These are phyloP conservation scores for Paramecium biaurelia DNA, from an alignment of 73 alveolate genomes.

Conservation along the genomic window DNA sequence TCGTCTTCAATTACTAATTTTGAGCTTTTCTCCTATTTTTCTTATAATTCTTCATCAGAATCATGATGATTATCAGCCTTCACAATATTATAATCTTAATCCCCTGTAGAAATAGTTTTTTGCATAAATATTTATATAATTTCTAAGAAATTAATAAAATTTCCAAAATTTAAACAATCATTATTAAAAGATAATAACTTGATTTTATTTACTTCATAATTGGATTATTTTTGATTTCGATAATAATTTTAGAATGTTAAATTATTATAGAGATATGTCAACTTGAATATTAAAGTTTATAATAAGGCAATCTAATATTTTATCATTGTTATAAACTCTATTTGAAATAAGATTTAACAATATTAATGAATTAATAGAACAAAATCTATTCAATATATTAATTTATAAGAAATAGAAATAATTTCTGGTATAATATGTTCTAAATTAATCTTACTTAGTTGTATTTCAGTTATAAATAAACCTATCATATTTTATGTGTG, in stretches of 20 bases:
- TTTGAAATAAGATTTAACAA: background rate
- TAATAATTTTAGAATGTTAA: no score
- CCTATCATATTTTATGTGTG: no score
- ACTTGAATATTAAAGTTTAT: no score
- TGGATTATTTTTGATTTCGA: no score
- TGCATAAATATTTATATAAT: background rate
- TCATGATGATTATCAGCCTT: background rate
- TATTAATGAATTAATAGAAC: no score
- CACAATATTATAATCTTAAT: background rate
- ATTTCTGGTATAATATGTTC: no score
- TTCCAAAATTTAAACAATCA: background rate
- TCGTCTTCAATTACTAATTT: background rate
- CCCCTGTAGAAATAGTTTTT: background rate
- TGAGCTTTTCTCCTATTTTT: background rate
- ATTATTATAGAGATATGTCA: no score
- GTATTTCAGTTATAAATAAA: background rate
- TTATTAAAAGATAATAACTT: background rate
- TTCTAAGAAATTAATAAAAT: background rate
- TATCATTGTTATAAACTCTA: no score
- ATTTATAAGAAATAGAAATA: no score
- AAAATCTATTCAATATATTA: no score
- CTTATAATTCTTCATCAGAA: slow-evolving; percentile 8
- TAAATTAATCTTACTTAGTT: no score
- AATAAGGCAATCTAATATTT: no score
- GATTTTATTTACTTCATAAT: background rate